Conservation (phyloP, 192 early-diverging fungal species). For the Entomortierella beljakovae region DNA sequence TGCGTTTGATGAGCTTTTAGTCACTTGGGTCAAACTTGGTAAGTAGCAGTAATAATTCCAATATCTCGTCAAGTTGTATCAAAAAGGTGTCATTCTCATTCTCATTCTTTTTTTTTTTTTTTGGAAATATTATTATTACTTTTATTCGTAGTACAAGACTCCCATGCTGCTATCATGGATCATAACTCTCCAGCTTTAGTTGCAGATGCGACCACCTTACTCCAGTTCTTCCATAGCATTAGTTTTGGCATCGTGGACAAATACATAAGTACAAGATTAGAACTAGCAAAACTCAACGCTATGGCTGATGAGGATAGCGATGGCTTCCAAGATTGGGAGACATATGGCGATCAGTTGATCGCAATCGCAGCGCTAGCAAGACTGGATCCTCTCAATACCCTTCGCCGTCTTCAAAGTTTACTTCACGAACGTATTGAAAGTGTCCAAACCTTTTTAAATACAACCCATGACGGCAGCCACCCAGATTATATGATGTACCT, state of each 20-base stretch:
- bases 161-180: slow-evolving; percentile 41
- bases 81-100: not conserved
- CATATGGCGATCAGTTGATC: slow-evolving; percentile 79
- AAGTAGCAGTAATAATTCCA: not conserved
- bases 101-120: not conserved
- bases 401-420: slow-evolving; percentile 61
- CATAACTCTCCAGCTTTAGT: slow-evolving; percentile 34
- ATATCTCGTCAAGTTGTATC: too few species aligned
- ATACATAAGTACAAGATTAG: slow-evolving; percentile 71
- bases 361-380: slow-evolving; percentile 73
- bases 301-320: slow-evolving; percentile 66
- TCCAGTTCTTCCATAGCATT: slow-evolving; percentile 62
- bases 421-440: slow-evolving; percentile 62
- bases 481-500: slow-evolving; percentile 52
- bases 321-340: slow-evolving; percentile 73
- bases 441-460: slow-evolving; percentile 62
- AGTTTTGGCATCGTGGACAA: slow-evolving; percentile 68
- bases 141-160: slow-evolving; percentile 36
- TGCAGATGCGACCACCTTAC: slow-evolving; percentile 51
- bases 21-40: slow-evolving; percentile 72
- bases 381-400: slow-evolving; percentile 61
- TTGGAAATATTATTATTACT: too few species aligned
- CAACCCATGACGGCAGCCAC: slow-evolving; percentile 42
- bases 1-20: slow-evolving; percentile 71
- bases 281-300: slow-evolving; percentile 61